These are phyloP conservation scores for Penicillium sp. DNA, from an alignment of 2,329 filamentous ascomycete genomes.

Conservation along the genomic window DNA sequence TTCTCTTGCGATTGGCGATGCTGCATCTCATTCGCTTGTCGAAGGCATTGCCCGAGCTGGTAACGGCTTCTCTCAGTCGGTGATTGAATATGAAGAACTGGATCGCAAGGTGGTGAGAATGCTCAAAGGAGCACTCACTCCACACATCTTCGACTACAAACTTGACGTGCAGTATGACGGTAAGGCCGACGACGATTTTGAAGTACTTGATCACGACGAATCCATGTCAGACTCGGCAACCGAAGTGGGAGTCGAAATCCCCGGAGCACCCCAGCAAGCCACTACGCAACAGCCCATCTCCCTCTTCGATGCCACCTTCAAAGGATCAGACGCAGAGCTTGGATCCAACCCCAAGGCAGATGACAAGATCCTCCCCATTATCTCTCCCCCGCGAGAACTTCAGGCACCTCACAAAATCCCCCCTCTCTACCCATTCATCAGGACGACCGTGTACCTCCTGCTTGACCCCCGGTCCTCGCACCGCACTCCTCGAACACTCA, in stretches of 20 bases:
- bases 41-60: constrained; percentile 62
- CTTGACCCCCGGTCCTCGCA: constrained; percentile 55
- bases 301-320: constrained; percentile 57
- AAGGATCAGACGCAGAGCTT: constrained; percentile 45
- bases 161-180: constrained; percentile 64
- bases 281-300: constrained; percentile 54
- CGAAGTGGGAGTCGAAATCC: neutral
- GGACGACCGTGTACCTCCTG: constrained; percentile 67
- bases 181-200: constrained; percentile 56
- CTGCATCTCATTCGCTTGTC: constrained; percentile 59
- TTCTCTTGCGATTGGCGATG: constrained; percentile 55
- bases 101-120: constrained; percentile 71
- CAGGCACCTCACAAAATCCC: constrained; percentile 67
- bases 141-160: constrained; percentile 65
- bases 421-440: constrained; percentile 66
- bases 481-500: constrained; percentile 56
- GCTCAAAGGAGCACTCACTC: constrained; percentile 69
- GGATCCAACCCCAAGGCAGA: constrained; percentile 44
- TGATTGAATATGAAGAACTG: constrained; percentile 65
- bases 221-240: constrained; percentile 41
- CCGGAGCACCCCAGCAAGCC: constrained; percentile 15
- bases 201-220: constrained; percentile 55
- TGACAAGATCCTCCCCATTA: constrained; percentile 47
- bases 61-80: constrained; percentile 64
- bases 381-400: constrained; percentile 59